Evolutionary conservation across 257 asterid species (phyloP), one percentile per base, ranked within the genome.

Genomic region (Verbena officinalis): DNA sequence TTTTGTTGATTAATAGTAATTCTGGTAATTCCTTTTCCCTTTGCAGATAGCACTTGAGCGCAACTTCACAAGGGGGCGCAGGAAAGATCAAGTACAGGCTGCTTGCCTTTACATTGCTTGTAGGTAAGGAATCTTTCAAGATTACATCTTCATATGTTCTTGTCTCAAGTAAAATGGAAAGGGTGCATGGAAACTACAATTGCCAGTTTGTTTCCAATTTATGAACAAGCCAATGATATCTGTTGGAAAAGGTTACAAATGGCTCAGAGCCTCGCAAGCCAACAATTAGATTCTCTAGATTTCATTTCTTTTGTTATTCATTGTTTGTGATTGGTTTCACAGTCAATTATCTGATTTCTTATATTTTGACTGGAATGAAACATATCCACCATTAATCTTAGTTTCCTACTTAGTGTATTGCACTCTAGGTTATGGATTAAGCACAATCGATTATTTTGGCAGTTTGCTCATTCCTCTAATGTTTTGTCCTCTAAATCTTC

Each of bases 81-180:
- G 93, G 80, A 92, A 76, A 76, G 95, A 86, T 38, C 93, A 77
- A 65, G 96, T 92, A 39, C 85, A 80, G 61, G 97, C 95, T 70
- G 83, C 97, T 64, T 89, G 97, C 78, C 95, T 92, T 64, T 92
- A 89, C 80, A 85, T 87, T 75, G 57, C 82, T 44, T 87, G 96
- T 59, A 74, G 97, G 97, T 92, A 75, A 64, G 86, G 46, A 60
- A 54, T 59, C 16, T 36, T 58, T 53, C 52, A 67, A 64, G 46
- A 21, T 15, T 52, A 38, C 8, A 36, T 38, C 30, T 36, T 30
- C 54, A 0, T 21, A 21, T 55, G 61, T 52, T 24, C 62, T 56
- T 31, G 12, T 46, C 40, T 45, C 58, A 19, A 36, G 49, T 27
- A 17, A 34, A 59, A 52, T 62, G 46, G 46, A 42, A 20, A 50